Conservation (phyloP, 768 basidiomycete genomes). For the Leccinum broughii region DNA sequence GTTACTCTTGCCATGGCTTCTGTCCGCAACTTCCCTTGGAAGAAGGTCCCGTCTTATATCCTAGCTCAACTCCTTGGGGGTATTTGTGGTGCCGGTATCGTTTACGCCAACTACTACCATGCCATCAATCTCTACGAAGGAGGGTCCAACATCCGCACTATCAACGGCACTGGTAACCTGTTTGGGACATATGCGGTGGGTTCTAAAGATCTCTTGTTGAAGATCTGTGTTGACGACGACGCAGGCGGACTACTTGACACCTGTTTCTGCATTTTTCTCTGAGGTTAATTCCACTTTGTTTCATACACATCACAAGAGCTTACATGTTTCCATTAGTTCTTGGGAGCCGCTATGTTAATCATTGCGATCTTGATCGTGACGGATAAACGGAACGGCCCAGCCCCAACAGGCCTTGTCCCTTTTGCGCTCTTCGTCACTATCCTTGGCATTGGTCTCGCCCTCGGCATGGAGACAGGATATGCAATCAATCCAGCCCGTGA, state of each 20-base stretch:
- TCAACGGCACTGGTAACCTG: constrained; percentile 54
- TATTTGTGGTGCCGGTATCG: constrained; percentile 53
- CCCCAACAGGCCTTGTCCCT: constrained; percentile 52
- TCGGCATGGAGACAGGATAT: constrained; percentile 68
- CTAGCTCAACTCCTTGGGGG: constrained; percentile 64
- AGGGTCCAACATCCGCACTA: constrained; percentile 51
- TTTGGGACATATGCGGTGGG: constrained; percentile 65
- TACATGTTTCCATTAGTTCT: constrained; percentile 39
- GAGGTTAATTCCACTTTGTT: constrained; percentile 32
- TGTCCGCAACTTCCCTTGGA: constrained; percentile 76
- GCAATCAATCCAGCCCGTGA: constrained; percentile 75
- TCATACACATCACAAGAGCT: background rate
- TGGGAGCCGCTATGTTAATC: constrained; percentile 55
- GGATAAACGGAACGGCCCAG: constrained; percentile 52
- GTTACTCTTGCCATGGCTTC: constrained; percentile 70
- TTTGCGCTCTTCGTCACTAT: constrained; percentile 55
- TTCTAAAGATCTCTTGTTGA: background rate
- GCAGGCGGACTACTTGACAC: constrained; percentile 43
- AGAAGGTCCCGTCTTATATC: constrained; percentile 73
- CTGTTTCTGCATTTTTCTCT: constrained; percentile 46
- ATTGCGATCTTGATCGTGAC: constrained; percentile 53
- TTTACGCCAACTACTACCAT: constrained; percentile 67
- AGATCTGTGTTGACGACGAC: constrained; percentile 11
- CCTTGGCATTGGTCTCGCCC: constrained; percentile 55
- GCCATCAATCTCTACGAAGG: constrained; percentile 68